Evolutionary conservation across 495 filamentous ascomycete species (phyloP).

Genomic region (Talaromyces stipitatus): DNA sequence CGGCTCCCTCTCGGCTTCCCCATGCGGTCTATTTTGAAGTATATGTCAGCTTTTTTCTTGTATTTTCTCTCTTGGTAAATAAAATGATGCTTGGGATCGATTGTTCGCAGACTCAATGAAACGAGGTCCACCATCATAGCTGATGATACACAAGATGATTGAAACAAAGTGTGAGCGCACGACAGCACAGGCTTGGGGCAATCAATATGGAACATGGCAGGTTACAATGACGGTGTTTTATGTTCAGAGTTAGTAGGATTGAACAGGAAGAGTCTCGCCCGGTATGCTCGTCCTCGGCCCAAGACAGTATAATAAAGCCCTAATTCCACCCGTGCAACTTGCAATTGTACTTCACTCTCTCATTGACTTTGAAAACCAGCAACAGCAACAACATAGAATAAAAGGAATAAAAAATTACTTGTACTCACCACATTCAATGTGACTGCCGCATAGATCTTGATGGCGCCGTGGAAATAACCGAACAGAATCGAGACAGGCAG

Average conservation of each 20-base stretch:
- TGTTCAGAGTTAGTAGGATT: not conserved
- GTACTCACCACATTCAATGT: slow-evolving; percentile 64
- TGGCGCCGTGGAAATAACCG: slow-evolving; percentile 67
- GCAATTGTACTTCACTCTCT: not conserved
- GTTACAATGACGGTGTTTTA: not conserved
- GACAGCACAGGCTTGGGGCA: not conserved
- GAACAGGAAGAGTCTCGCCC: not conserved
- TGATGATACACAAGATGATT: not conserved
- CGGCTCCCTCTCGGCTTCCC: slow-evolving; percentile 52
- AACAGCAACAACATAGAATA: slow-evolving; percentile 2
- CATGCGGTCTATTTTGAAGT: slow-evolving; percentile 40
- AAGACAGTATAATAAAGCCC: slow-evolving; percentile 3
- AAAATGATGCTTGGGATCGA: not conserved
- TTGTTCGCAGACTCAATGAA: not conserved
- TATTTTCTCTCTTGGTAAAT: not conserved
- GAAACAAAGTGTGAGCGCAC: not conserved
- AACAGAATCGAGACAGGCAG: slow-evolving; percentile 70
- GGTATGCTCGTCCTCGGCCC: not conserved
- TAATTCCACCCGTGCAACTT: slow-evolving; percentile 1
- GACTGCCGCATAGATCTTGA: slow-evolving; percentile 67
- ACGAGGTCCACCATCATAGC: not conserved
- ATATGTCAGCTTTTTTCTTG: not conserved
- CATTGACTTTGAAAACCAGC: not conserved
- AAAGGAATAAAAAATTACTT: slow-evolving; percentile 1
- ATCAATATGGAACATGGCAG: not conserved